Percentiles rank a stretch among this genome's conserved stretches.
These are phyloP conservation scores for Aurinia saxatilis DNA, from an alignment of 345 rosid genomes.

Conservation along the genomic window DNA sequence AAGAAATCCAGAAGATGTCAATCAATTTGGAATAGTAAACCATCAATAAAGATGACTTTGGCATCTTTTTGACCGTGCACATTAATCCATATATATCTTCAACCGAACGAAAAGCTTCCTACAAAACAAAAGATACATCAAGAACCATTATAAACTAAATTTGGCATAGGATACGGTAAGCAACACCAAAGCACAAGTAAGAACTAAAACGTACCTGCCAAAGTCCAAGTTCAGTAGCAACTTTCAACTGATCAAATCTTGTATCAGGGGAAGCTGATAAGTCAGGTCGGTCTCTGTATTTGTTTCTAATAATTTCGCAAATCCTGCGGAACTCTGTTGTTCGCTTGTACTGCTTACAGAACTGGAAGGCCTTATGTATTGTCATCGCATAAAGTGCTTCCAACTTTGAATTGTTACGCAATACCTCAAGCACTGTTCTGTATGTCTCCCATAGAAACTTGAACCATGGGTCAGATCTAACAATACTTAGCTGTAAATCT, in stretches of 20 bases:
- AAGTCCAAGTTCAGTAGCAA: constrained; percentile 89
- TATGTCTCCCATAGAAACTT: constrained; percentile 99
- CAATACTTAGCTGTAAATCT: too few relatives aligned
- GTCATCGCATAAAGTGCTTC: constrained; percentile 99
- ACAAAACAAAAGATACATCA: constrained; percentile 20
- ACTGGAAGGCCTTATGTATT: constrained; percentile 92
- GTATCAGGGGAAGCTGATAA: constrained; percentile 86
- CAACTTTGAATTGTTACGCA: constrained; percentile 94
- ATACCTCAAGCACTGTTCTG: constrained; percentile 89
- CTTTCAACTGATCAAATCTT: constrained; percentile 93
- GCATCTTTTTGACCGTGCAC: constrained; percentile 95
- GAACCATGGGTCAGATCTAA: constrained; percentile 99
- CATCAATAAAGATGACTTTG: constrained; percentile 87
- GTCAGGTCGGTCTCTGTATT: constrained; percentile 97
- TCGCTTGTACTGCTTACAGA: too few relatives aligned
- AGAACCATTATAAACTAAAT: background rate
- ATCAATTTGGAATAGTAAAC: constrained; percentile 92
- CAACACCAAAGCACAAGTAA: background rate
- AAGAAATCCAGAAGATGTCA: constrained; percentile 91
- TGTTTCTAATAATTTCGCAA: constrained; percentile 94
- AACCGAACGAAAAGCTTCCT: constrained; percentile 97
- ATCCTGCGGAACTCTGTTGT: constrained; percentile 93
- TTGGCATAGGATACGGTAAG: too few relatives aligned
- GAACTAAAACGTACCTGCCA: constrained; percentile 70
- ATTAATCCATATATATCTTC: constrained; percentile 94